Percentiles rank a stretch among this genome's conserved stretches.
phyloP scores from a whole-genome alignment of 768 basidiomycete species.

The Dioszegia crocea region DNA sequence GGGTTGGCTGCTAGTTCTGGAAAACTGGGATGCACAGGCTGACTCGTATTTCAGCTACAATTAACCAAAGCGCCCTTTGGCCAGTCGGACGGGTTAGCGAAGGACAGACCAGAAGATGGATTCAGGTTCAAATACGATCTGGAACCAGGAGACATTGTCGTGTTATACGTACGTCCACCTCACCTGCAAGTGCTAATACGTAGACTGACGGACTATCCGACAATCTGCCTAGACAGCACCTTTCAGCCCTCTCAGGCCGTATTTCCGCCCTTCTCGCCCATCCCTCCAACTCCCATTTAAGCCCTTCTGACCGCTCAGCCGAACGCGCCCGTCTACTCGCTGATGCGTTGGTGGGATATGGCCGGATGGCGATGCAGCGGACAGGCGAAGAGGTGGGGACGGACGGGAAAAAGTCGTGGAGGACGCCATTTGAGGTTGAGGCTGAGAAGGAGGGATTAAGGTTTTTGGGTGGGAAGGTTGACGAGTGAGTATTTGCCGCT shows the following conservation, averaged over 20 bases:
- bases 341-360: slow-evolving; percentile 47
- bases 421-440: slow-evolving; percentile 48
- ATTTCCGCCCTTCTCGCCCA: slow-evolving; percentile 28
- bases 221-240: slow-evolving; percentile 43
- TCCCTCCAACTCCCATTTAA: slow-evolving; percentile 37
- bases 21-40: too few species aligned
- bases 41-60: slow-evolving; percentile 13
- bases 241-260: slow-evolving; percentile 32
- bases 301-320: slow-evolving; percentile 24
- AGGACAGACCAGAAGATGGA: slow-evolving; percentile 36
- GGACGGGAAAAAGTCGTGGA: slow-evolving; percentile 31
- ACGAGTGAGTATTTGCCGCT: slow-evolving; percentile 41
- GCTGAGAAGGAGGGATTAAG: slow-evolving; percentile 40
- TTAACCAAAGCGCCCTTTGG: slow-evolving; percentile 20
- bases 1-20: too few species aligned
- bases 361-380: slow-evolving; percentile 44
- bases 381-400: slow-evolving; percentile 35
- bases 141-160: slow-evolving; percentile 40
- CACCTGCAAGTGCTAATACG: background rate
- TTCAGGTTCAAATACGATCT: slow-evolving; percentile 37
- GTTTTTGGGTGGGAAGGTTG: slow-evolving; percentile 48
- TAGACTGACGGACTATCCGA: slow-evolving; percentile 50
- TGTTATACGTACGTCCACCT: slow-evolving; percentile 41
- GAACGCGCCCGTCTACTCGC: slow-evolving; percentile 42
- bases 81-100: background rate